Evolutionary conservation across 148 eudicot species (phyloP).

Genomic region (Rhododendron ovatum): DNA sequence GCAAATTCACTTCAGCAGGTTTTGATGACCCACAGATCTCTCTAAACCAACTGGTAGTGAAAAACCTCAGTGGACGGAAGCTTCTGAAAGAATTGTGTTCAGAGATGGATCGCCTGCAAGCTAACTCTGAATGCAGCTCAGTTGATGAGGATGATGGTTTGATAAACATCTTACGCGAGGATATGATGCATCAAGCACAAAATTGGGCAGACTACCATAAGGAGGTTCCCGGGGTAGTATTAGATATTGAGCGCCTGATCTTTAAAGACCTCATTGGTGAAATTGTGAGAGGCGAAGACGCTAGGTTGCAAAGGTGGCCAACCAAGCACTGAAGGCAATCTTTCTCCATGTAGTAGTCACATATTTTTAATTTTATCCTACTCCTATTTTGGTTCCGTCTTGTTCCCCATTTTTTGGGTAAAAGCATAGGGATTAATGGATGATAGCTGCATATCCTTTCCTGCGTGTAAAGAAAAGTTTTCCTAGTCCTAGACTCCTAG

Average conservation of each 20-base stretch:
- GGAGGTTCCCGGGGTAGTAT: slow-evolving; percentile 54
- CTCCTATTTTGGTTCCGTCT: background rate
- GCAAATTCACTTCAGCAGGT: slow-evolving; percentile 29
- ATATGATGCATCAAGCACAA: slow-evolving; percentile 35
- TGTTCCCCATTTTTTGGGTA: background rate
- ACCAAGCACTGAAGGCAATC: slow-evolving; percentile 19
- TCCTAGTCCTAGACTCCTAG: background rate
- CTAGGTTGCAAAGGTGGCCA: slow-evolving; percentile 15
- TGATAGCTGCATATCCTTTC: background rate
- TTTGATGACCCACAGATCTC: slow-evolving; percentile 19
- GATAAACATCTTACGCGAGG: slow-evolving; percentile 41
- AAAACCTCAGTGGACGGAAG: slow-evolving; percentile 27
- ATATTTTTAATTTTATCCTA: background rate
- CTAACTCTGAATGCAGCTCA: slow-evolving; percentile 21
- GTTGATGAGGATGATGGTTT: slow-evolving; percentile 42
- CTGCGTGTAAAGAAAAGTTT: background rate
- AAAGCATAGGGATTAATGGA: background rate
- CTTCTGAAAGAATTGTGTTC: slow-evolving; percentile 44
- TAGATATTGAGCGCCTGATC: slow-evolving; percentile 71
- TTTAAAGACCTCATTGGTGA: slow-evolving; percentile 71
- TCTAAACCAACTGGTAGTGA: slow-evolving; percentile 15
- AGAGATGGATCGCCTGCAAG: slow-evolving; percentile 47
- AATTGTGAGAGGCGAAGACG: slow-evolving; percentile 30
- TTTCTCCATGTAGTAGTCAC: slow-evolving; percentile 16
- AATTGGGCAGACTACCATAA: slow-evolving; percentile 34